phyloP scores from a whole-genome alignment of 805 yeast genomes.

The Metschnikowia colocasiae region DNA sequence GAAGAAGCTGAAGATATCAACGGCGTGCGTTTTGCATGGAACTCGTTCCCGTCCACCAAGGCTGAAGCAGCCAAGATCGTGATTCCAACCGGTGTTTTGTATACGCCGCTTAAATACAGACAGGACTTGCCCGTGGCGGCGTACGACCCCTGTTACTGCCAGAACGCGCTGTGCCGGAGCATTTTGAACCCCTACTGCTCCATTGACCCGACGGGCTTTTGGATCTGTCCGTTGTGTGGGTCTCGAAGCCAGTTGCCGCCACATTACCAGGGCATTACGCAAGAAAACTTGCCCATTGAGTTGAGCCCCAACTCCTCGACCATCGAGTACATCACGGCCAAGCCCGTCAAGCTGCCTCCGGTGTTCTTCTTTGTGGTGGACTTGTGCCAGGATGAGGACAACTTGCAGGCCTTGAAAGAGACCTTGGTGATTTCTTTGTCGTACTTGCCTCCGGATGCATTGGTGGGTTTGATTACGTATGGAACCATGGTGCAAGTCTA shows the following conservation, averaged over 20 bases:
- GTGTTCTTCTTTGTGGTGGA: conserved; percentile 83
- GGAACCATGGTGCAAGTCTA: conserved; percentile 91
- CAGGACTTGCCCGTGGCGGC: conserved; percentile 73
- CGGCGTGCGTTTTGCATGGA: conserved; percentile 49
- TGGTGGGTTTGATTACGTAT: conserved; percentile 81
- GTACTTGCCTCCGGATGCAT: conserved; percentile 83
- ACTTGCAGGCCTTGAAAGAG: conserved; percentile 78
- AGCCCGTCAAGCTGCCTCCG: conserved; percentile 83
- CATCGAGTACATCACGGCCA: conserved; percentile 77
- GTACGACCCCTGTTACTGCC: conserved; percentile 83
- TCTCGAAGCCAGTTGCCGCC: conserved; percentile 77
- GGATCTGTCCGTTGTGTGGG: conserved; percentile 85
- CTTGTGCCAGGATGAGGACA: conserved; percentile 85
- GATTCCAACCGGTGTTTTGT: conserved; percentile 89
- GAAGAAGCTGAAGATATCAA: conserved; percentile 44
- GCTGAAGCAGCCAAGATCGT: conserved; percentile 88
- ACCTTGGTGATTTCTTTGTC: conserved; percentile 70
- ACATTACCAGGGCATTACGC: conserved; percentile 72
- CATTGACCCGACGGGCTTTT: conserved; percentile 71
- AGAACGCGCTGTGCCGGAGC: conserved; percentile 73
- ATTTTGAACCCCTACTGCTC: conserved; percentile 84
- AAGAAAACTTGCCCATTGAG: conserved; percentile 78
- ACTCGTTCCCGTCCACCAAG: conserved; percentile 82
- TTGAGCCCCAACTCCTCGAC: conserved; percentile 66
- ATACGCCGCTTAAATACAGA: conserved; percentile 86